A percentile compares a stretch with the other conserved stretches of the same genome.
Evolutionary conservation across 2,329 filamentous ascomycete genomes (phyloP).

Genomic region (Lecanosticta acicola): DNA sequence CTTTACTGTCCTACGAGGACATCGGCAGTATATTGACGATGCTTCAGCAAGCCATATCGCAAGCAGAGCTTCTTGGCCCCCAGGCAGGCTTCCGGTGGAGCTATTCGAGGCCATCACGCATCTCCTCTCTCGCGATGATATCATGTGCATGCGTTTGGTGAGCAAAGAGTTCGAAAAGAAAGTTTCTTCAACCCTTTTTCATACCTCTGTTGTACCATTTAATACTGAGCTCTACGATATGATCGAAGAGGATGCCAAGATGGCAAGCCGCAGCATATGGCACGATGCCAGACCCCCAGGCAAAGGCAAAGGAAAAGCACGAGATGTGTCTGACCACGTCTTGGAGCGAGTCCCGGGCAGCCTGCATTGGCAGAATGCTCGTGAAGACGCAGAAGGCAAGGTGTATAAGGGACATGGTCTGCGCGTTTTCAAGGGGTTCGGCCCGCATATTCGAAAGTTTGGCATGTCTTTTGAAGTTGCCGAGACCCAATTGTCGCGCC

Average conservation of each 20-base stretch:
- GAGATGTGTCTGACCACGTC: constrained; percentile 19
- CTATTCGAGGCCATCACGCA: constrained; percentile 55
- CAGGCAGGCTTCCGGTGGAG: constrained; percentile 51
- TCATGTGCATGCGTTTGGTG: constrained; percentile 58
- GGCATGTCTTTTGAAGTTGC: constrained; percentile 65
- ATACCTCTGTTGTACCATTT: constrained; percentile 61
- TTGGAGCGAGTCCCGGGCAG: constrained; percentile 13
- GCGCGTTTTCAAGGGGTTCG: constrained; percentile 57
- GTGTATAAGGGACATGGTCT: constrained; percentile 54
- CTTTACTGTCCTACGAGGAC: constrained; percentile 18
- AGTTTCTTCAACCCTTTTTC: constrained; percentile 55
- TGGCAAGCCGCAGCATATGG: constrained; percentile 7
- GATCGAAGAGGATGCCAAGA: constrained; percentile 36
- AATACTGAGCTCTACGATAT: constrained; percentile 58
- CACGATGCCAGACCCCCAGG: not conserved
- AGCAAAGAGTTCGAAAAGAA: constrained; percentile 54
- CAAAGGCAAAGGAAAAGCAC: constrained; percentile 17
- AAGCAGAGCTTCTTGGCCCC: constrained; percentile 34
- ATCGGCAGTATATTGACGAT: constrained; percentile 14
- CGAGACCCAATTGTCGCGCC: constrained; percentile 45
- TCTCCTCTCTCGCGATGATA: constrained; percentile 52
- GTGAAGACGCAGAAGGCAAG: constrained; percentile 36
- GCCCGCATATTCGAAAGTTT: constrained; percentile 55
- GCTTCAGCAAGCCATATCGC: not conserved
- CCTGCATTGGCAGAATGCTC: constrained; percentile 39